Evolutionary conservation across 768 basidiomycete species (phyloP), one percentile per base, ranked within the genome.

Genomic region (Gloeophyllum trabeum): DNA sequence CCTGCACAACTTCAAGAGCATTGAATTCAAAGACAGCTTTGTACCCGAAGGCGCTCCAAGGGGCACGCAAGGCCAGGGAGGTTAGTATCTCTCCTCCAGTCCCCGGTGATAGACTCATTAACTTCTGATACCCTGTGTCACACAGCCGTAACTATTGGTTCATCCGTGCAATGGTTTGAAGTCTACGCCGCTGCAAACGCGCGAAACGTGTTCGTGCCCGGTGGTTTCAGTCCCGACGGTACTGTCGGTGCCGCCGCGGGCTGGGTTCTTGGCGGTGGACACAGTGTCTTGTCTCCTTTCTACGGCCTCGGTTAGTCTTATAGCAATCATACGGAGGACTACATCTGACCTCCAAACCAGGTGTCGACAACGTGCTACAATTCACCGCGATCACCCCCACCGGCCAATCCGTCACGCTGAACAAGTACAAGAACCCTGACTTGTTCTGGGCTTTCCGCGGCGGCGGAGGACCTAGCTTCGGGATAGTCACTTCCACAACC

Each of bases 361-460:
- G 10, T 32, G 28, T 16, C 10, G 28, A 32, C 16, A 10, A 32
- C 28, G 28, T 16, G 10, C 28, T 32, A 16, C 10, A 10, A 32
- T 32, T 32, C 16, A 16, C 10, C 10, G 28, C 16, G 16, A 16
- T 32, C 28, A 32, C 28, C 10, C 10, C 28, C 16, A 16, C 10
- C 16, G 28, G 28, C 10, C 28, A 16, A 16, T 32, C 16, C 28
- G 28, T 42, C 3, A 28, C 14, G 12, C 24, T 28, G 6, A 42
- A 35, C 30, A 28, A 28, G 5, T 6, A 6, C 3, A 19, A 42
- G n/a, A 42, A 42, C 28, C 12, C 41, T 6, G 41, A 42, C 30
- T 28, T 43, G 22, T 42, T 43, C 14, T 43, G 43, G 43, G 38
- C 38, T n/a, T 7, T 43, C 7, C 43, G 38, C 10, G 35, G 38